These are phyloP conservation scores for Sclerospora graminicola DNA, from an alignment of 352 stramenopile genomes.

Conservation along the genomic window DNA sequence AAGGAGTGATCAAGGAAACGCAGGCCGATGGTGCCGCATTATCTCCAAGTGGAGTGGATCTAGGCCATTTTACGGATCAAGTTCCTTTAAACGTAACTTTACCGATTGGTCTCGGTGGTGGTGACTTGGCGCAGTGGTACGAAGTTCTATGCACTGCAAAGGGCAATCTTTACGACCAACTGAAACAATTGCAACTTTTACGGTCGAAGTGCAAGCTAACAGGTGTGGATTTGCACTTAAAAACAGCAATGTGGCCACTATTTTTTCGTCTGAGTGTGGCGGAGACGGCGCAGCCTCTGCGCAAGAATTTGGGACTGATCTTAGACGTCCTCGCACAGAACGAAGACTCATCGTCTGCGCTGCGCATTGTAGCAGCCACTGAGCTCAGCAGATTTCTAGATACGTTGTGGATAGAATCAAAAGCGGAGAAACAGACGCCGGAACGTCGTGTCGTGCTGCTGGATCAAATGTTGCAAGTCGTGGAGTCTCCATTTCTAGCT, in stretches of 20 bases:
- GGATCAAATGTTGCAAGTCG: constrained; percentile 46
- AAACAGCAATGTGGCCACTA: constrained; percentile 33
- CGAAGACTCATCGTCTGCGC: constrained; percentile 4
- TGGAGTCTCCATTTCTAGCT: constrained; percentile 48
- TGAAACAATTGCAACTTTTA: constrained; percentile 68
- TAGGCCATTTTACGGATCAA: constrained; percentile 17
- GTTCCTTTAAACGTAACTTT: constrained; percentile 30
- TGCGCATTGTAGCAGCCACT: constrained; percentile 18
- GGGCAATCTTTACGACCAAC: constrained; percentile 47
- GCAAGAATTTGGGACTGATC: constrained; percentile 62
- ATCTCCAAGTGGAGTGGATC: constrained; percentile 23
- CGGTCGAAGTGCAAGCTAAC: constrained; percentile 39
- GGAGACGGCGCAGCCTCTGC: constrained; percentile 21
- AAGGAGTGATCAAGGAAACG: constrained; percentile 55
- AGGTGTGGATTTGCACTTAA: constrained; percentile 13
- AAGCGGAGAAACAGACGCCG: neutral
- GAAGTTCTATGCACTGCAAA: constrained; percentile 17
- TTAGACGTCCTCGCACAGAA: constrained; percentile 32
- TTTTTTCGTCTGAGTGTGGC: constrained; percentile 54
- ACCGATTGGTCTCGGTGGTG: constrained; percentile 19
- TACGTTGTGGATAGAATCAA: constrained; percentile 13
- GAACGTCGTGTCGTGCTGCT: constrained; percentile 26
- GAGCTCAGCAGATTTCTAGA: constrained; percentile 35
- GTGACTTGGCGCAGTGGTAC: constrained; percentile 37
- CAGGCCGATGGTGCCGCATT: constrained; percentile 10